Percentiles rank a stretch among this genome's conserved stretches.
Conservation (phyloP, 164 flowering plant genomes). For the Malania oleifera region DNA sequence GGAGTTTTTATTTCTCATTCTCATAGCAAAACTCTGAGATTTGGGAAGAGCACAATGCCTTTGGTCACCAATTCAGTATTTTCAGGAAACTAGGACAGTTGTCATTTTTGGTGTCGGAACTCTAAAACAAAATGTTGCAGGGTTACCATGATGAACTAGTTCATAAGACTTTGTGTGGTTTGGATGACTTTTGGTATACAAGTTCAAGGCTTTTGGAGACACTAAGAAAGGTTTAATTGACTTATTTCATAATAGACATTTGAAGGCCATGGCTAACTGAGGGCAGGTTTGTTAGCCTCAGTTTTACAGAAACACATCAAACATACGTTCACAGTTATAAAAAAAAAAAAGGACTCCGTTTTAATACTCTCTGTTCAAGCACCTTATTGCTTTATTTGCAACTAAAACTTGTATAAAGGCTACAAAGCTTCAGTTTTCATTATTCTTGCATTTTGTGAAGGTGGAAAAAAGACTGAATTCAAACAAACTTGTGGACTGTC, state of each 20-base stretch:
- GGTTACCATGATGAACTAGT: too few relatives aligned
- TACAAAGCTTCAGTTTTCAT: not conserved
- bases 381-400: not conserved
- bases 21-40: too few relatives aligned
- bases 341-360: not conserved
- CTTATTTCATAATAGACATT: too few relatives aligned
- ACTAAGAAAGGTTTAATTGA: not conserved
- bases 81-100: not conserved
- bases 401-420: not conserved
- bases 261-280: not conserved
- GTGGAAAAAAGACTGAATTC: constrained; percentile 32
- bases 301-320: not conserved
- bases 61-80: not conserved
- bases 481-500: constrained; percentile 42
- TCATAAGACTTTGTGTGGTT: not conserved
- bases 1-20: not conserved
- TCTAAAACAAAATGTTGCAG: not conserved
- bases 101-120: not conserved
- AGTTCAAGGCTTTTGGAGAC: too few relatives aligned
- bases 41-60: too few relatives aligned
- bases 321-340: not conserved
- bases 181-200: not conserved
- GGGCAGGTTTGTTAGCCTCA: not conserved
- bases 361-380: not conserved
- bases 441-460: constrained; percentile 27